These are phyloP conservation scores for Trichosporon asahii DNA, from an alignment of 1,284 basidiomycete species.

Conservation along the genomic window DNA sequence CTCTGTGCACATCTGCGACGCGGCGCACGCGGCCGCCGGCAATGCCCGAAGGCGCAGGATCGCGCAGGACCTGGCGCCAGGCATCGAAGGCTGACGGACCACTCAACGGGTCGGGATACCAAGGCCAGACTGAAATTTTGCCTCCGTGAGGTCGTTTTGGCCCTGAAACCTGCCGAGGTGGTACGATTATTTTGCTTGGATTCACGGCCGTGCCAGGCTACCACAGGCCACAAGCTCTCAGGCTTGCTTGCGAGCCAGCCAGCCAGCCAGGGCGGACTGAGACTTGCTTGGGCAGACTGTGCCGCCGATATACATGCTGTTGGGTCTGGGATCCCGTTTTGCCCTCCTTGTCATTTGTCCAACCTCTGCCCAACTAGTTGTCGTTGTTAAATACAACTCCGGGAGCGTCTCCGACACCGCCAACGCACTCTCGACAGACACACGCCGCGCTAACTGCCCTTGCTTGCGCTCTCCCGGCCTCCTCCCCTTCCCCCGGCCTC, in stretches of 20 bases:
- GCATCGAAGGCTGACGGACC: too few species aligned
- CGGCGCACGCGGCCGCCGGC: conserved; percentile 6
- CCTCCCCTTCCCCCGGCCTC: background rate
- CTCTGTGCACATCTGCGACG: background rate
- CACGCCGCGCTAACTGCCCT: background rate
- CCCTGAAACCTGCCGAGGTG: conserved; percentile 8
- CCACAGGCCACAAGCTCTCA: background rate
- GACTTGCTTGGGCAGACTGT: background rate
- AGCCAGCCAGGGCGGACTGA: background rate
- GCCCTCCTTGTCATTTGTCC: conserved; percentile 7
- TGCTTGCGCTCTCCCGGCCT: background rate
- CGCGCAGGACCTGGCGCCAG: too few species aligned
- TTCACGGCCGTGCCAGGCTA: background rate
- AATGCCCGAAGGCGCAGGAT: background rate
- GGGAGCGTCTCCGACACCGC: background rate
- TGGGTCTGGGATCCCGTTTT: background rate
- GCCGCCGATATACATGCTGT: background rate
- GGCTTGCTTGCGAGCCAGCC: background rate
- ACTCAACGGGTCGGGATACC: background rate
- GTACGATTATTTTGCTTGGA: conserved; percentile 9
- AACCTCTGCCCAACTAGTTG: conserved; percentile 3
- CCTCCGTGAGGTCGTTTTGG: background rate
- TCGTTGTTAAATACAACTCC: conserved; percentile 6
- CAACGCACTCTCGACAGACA: background rate
- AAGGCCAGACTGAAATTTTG: background rate